Evolutionary conservation across 257 asterid genomes (phyloP).

Genomic region (Ilex asprella): DNA sequence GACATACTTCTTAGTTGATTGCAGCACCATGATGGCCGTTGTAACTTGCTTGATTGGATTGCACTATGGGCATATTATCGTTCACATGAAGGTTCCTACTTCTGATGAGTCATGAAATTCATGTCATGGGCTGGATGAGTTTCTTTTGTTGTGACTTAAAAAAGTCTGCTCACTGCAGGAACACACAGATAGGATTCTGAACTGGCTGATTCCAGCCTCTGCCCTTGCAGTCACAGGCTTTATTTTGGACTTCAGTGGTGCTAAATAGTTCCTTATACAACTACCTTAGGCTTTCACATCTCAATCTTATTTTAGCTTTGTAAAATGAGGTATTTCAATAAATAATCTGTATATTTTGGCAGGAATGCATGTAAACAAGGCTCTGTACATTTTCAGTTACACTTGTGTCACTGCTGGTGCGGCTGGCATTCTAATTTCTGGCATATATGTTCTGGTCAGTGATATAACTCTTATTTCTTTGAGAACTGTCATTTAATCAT

Average conservation of each 20-base stretch:
- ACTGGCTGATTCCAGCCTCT: slow-evolving; percentile 50
- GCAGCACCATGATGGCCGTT: slow-evolving; percentile 62
- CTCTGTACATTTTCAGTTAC: slow-evolving; percentile 57
- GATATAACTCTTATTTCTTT: too few relatives aligned
- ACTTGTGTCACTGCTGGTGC: slow-evolving; percentile 55
- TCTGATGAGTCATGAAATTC: background rate
- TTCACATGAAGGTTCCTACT: slow-evolving; percentile 52
- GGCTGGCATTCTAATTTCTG: slow-evolving; percentile 53
- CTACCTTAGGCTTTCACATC: background rate
- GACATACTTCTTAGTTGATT: slow-evolving; percentile 20
- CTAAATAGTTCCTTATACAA: background rate
- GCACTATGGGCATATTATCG: slow-evolving; percentile 56
- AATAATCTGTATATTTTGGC: background rate
- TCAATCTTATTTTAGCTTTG: too few relatives aligned
- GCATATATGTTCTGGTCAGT: slow-evolving; percentile 48
- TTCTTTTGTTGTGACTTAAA: background rate
- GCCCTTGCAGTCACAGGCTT: slow-evolving; percentile 33
- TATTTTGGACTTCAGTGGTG: slow-evolving; percentile 40
- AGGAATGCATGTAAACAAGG: slow-evolving; percentile 72
- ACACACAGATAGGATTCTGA: slow-evolving; percentile 43
- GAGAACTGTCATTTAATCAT: too few relatives aligned
- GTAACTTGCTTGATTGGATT: slow-evolving; percentile 55
- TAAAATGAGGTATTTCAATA: too few relatives aligned
- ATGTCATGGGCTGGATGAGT: background rate
- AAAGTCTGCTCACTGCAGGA: slow-evolving; percentile 32